phyloP scores from a whole-genome alignment of 1,284 basidiomycete genomes.

The Sanguinoderma infundibulare region DNA sequence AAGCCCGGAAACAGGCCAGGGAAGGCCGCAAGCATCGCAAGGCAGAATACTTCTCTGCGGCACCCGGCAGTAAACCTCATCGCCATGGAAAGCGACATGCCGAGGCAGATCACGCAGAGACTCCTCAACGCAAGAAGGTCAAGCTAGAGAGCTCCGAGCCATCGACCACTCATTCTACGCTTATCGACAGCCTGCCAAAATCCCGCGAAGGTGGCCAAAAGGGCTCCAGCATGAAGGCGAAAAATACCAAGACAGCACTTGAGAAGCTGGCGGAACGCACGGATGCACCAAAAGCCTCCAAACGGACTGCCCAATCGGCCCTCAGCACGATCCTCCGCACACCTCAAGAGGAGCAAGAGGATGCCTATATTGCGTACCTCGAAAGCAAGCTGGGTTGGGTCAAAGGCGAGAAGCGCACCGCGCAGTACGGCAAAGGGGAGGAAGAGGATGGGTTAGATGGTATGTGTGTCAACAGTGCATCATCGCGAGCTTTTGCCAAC shows the following conservation, averaged over 20 bases:
- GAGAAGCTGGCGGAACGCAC: conserved; percentile 39
- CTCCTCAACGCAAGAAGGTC: conserved; percentile 50
- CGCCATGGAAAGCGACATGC: conserved; percentile 32
- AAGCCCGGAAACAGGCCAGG: conserved; percentile 65
- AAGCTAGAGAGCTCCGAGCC: conserved; percentile 27
- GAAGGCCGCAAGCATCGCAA: conserved; percentile 61
- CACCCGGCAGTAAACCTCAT: conserved; percentile 28
- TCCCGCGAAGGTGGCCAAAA: not conserved
- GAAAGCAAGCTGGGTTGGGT: conserved; percentile 36
- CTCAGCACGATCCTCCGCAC: conserved; percentile 17
- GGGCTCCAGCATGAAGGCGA: conserved; percentile 1
- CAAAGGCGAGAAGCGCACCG: conserved; percentile 32
- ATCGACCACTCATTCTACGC: not conserved
- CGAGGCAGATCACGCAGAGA: conserved; percentile 45
- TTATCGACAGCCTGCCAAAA: conserved; percentile 1
- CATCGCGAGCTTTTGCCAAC: not conserved
- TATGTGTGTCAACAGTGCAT: conserved; percentile 2
- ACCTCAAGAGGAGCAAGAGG: conserved; percentile 34
- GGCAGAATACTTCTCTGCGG: conserved; percentile 53
- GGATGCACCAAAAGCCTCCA: conserved; percentile 11
- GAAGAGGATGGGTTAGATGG: conserved; percentile 38
- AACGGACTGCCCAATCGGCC: conserved; percentile 5
- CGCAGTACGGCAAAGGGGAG: conserved; percentile 31
- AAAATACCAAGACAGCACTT: conserved; percentile 10
- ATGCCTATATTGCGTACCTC: conserved; percentile 37